Conservation (phyloP, 2,329 filamentous ascomycete species). For the Nakataea oryzae region DNA sequence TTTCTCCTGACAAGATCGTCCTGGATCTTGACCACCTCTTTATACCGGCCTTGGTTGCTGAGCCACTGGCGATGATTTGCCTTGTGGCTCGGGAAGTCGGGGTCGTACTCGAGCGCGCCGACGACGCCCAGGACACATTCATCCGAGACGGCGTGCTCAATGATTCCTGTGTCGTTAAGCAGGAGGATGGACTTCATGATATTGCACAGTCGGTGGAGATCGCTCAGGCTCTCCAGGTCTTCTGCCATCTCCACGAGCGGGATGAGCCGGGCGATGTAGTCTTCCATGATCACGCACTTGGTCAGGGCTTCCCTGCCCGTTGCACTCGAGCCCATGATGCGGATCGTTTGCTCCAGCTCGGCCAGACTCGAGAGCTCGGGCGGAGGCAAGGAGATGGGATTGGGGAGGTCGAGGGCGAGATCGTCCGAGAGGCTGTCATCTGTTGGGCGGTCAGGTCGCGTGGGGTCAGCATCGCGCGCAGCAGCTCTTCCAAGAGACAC, state of each 20-base stretch:
- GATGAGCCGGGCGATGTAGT: slow-evolving; percentile 80
- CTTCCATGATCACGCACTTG: slow-evolving; percentile 75
- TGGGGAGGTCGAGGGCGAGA: slow-evolving; percentile 59
- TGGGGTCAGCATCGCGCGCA: slow-evolving; percentile 13
- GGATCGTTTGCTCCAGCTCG: slow-evolving; percentile 79
- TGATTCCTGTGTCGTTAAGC: slow-evolving; percentile 88
- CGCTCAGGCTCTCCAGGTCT: slow-evolving; percentile 75
- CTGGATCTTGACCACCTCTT: slow-evolving; percentile 90
- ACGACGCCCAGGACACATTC: slow-evolving; percentile 85
- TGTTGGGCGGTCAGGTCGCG: slow-evolving; percentile 15
- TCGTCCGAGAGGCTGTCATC: slow-evolving; percentile 90
- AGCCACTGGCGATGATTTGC: slow-evolving; percentile 94
- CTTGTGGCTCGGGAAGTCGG: slow-evolving; percentile 94
- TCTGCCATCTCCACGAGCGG: slow-evolving; percentile 83
- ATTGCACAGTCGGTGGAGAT: slow-evolving; percentile 87
- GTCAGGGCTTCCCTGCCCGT: slow-evolving; percentile 75
- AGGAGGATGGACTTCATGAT: slow-evolving; percentile 96
- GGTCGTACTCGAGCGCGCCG: slow-evolving; percentile 93
- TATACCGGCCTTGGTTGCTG: slow-evolving; percentile 78
- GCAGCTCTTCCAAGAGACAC: neutral
- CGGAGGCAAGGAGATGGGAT: slow-evolving; percentile 62
- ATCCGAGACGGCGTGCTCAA: slow-evolving; percentile 88
- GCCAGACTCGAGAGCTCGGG: slow-evolving; percentile 73
- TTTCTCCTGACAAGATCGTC: slow-evolving; percentile 73
- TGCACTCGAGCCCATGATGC: slow-evolving; percentile 63